Evolutionary conservation across 1,284 basidiomycete genomes (phyloP).

Genomic region (Marasmius tenuissimus): DNA sequence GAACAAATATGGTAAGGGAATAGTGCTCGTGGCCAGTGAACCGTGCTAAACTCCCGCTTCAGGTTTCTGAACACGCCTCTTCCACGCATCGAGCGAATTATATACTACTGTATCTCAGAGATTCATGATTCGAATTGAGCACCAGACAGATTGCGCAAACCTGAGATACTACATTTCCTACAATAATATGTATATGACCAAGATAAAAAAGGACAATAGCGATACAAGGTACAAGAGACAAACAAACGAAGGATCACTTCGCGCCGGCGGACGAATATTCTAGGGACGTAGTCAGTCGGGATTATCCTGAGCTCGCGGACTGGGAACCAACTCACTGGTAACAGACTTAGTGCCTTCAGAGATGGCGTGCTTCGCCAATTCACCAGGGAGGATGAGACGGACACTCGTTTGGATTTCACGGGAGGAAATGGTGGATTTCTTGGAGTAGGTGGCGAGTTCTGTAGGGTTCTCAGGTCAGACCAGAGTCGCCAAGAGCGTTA

Average conservation of each 20-base stretch:
- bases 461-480: conserved; percentile 21
- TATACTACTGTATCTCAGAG: neutral
- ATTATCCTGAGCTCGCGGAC: neutral
- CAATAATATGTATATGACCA: neutral
- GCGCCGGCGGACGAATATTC: conserved; percentile 33
- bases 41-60: neutral
- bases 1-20: conserved; percentile 74
- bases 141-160: neutral
- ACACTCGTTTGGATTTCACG: conserved; percentile 93
- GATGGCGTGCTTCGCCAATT: conserved; percentile 81
- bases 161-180: neutral
- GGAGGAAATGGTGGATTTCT: conserved; percentile 93
- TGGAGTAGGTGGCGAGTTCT: conserved; percentile 91
- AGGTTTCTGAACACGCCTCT: conserved; percentile 10
- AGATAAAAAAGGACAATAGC: conserved; percentile 4
- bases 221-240: conserved; percentile 10
- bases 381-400: conserved; percentile 88
- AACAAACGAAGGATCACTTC: conserved; percentile 16
- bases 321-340: conserved; percentile 31
- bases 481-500: conserved; percentile 31
- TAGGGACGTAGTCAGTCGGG: neutral
- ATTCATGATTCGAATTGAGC: no score
- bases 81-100: neutral
- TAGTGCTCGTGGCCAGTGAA: neutral
- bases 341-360: conserved; percentile 66